Evolutionary conservation across 1,139 yeast species (phyloP).

Genomic region (Lodderomyces theae): DNA sequence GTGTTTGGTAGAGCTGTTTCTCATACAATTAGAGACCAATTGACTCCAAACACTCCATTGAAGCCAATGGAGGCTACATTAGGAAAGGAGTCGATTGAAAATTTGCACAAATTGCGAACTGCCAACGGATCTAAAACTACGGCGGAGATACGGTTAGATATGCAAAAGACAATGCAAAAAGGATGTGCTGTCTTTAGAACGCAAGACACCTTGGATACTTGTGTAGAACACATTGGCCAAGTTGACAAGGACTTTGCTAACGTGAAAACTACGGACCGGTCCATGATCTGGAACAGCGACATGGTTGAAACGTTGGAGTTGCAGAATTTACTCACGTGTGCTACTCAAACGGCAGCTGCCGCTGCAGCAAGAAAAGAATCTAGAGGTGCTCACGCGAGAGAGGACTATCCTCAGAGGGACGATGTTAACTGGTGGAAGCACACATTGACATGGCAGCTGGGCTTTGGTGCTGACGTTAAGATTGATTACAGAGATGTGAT

Average conservation of each 20-base stretch:
- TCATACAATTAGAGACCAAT: slow-evolving; percentile 79
- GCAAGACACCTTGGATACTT: slow-evolving; percentile 86
- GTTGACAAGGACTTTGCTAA: slow-evolving; percentile 69
- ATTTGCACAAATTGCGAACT: slow-evolving; percentile 82
- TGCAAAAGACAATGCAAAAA: slow-evolving; percentile 96
- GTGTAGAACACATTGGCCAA: slow-evolving; percentile 74
- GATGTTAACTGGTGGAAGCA: slow-evolving; percentile 98
- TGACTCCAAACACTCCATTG: slow-evolving; percentile 86
- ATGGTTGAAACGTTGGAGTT: slow-evolving; percentile 93
- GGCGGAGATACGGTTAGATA: slow-evolving; percentile 81
- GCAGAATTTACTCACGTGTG: slow-evolving; percentile 95
- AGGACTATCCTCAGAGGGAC: slow-evolving; percentile 93
- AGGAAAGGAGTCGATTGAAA: slow-evolving; percentile 86
- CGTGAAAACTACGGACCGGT: slow-evolving; percentile 86
- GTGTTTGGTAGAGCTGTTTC: slow-evolving; percentile 98
- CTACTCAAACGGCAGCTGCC: slow-evolving; percentile 89
- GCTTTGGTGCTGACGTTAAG: slow-evolving; percentile 65
- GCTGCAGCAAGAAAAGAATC: slow-evolving; percentile 97
- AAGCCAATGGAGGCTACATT: slow-evolving; percentile 73
- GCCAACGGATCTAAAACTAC: slow-evolving; percentile 81
- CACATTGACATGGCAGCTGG: slow-evolving; percentile 84
- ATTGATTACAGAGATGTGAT: slow-evolving; percentile 87
- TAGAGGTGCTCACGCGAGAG: slow-evolving; percentile 99
- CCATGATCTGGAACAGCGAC: slow-evolving; percentile 98
- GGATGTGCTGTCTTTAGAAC: slow-evolving; percentile 97